Percentiles rank a stretch among this genome's conserved stretches.
Conservation (phyloP, 2,329 filamentous ascomycete genomes). For the Ramularia endophylla region DNA sequence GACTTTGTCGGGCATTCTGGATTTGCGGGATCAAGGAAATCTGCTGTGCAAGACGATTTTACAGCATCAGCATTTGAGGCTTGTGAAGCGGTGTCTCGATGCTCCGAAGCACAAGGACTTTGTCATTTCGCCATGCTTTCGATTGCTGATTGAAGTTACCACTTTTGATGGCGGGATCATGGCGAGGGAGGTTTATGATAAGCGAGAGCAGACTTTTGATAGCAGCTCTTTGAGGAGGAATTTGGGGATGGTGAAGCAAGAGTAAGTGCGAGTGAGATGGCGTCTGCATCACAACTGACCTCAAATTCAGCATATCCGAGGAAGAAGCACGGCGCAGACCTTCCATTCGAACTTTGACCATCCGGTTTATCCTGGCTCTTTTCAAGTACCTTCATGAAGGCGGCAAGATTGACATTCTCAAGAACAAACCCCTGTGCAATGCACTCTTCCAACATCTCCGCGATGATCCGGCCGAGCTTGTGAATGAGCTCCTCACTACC, state of each 20-base stretch:
- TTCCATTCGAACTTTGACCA: constrained; percentile 74
- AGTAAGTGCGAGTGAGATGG: constrained; percentile 30
- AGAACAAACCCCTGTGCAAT: constrained; percentile 62
- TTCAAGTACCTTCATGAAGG: constrained; percentile 71
- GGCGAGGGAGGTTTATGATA: constrained; percentile 70
- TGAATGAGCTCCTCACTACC: constrained; percentile 66
- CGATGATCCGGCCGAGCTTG: constrained; percentile 68
- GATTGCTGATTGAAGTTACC: constrained; percentile 79
- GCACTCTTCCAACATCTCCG: constrained; percentile 70
- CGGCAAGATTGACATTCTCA: constrained; percentile 75
- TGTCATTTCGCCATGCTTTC: constrained; percentile 80
- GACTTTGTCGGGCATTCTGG: constrained; percentile 65
- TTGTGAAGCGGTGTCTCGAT: constrained; percentile 72
- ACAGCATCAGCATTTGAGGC: constrained; percentile 71
- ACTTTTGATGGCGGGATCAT: constrained; percentile 78
- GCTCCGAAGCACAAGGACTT: constrained; percentile 78
- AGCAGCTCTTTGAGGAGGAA: constrained; percentile 70
- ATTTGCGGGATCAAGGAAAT: constrained; percentile 68
- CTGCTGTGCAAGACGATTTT: constrained; percentile 76
- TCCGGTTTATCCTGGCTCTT: constrained; percentile 73
- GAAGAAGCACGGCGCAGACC: constrained; percentile 62
- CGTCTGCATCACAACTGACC: background rate
- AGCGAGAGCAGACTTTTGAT: constrained; percentile 68
- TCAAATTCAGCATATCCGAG: constrained; percentile 29
- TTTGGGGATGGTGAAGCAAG: constrained; percentile 60